phyloP scores from a whole-genome alignment of 306 rosid species.

The Elaeagnus macrophylla region DNA sequence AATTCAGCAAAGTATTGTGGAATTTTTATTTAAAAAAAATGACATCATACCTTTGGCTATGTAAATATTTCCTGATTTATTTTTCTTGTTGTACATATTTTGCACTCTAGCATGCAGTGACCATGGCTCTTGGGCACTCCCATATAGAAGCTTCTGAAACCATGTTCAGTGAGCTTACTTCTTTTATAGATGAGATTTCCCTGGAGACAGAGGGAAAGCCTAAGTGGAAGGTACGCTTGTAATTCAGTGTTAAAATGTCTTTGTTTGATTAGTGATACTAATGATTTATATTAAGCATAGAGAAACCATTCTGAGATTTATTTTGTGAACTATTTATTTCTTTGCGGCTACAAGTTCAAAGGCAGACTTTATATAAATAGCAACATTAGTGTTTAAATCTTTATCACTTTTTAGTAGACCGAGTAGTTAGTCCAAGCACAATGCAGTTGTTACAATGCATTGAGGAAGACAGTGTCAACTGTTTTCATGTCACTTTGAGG shows the following conservation, averaged over 20 bases:
- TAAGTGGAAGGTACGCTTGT: constrained; percentile 82
- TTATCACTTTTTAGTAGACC: too few species aligned
- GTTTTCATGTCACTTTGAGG: too few species aligned
- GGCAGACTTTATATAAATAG: too few species aligned
- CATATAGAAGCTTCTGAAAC: constrained; percentile 88
- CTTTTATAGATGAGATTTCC: constrained; percentile 86
- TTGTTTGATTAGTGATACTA: constrained; percentile 1
- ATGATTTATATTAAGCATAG: neutral
- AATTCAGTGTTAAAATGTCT: constrained; percentile 11
- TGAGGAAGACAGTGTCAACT: too few species aligned
- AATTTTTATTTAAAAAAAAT: neutral
- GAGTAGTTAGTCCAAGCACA: too few species aligned
- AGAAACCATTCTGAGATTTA: too few species aligned
- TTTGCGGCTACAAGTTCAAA: neutral
- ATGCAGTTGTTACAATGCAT: too few species aligned
- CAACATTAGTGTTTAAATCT: too few species aligned
- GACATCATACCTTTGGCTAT: constrained; percentile 1
- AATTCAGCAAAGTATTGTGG: neutral
- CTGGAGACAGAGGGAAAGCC: constrained; percentile 85
- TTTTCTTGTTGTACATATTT: constrained; percentile 9
- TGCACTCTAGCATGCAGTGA: constrained; percentile 78
- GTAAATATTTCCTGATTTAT: constrained; percentile 4
- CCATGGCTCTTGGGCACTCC: constrained; percentile 97
- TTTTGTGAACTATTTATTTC: neutral
- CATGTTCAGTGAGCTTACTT: constrained; percentile 85